Conservation (phyloP, 1,284 basidiomycete species). For the Ceratobasidium sp. region DNA sequence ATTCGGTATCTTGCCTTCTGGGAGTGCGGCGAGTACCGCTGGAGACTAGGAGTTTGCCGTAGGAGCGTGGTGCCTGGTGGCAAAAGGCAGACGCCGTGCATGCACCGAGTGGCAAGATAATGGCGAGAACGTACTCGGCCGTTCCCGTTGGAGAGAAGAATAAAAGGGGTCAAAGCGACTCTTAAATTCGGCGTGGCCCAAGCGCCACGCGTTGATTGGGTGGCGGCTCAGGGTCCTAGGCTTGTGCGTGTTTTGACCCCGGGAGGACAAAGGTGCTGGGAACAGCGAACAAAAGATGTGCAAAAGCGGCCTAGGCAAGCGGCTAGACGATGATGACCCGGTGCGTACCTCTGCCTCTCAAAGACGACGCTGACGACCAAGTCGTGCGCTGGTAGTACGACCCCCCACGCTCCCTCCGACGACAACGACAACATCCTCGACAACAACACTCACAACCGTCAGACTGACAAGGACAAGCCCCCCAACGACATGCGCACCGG, state of each 20-base stretch:
- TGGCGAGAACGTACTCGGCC: too few relatives aligned
- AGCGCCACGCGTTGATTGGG: slow-evolving; percentile 31
- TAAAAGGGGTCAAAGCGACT: too few relatives aligned
- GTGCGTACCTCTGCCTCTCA: neutral
- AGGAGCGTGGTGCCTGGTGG: too few relatives aligned
- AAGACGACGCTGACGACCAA: slow-evolving; percentile 18
- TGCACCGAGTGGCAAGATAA: too few relatives aligned
- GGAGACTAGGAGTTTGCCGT: too few relatives aligned
- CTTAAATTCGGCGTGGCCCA: too few relatives aligned
- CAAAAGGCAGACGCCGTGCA: too few relatives aligned
- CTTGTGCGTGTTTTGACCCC: neutral
- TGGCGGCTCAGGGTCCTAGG: slow-evolving; percentile 18
- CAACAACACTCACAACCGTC: neutral
- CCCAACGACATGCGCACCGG: slow-evolving; percentile 13
- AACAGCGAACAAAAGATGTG: slow-evolving; percentile 32
- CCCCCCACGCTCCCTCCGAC: slow-evolving; percentile 26
- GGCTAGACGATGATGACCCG: slow-evolving; percentile 1
- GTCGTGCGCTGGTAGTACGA: slow-evolving; percentile 31
- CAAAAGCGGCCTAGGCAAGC: slow-evolving; percentile 4
- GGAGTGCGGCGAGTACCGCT: too few relatives aligned
- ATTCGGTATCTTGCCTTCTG: neutral
- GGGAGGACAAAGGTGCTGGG: slow-evolving; percentile 17
- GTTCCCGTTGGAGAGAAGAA: too few relatives aligned
- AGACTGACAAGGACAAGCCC: too few relatives aligned
- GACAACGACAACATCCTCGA: neutral